A percentile compares a stretch with the other conserved stretches of the same genome.
These are phyloP conservation scores for Tuber borchii DNA, from an alignment of 495 filamentous ascomycete species.

Conservation along the genomic window DNA sequence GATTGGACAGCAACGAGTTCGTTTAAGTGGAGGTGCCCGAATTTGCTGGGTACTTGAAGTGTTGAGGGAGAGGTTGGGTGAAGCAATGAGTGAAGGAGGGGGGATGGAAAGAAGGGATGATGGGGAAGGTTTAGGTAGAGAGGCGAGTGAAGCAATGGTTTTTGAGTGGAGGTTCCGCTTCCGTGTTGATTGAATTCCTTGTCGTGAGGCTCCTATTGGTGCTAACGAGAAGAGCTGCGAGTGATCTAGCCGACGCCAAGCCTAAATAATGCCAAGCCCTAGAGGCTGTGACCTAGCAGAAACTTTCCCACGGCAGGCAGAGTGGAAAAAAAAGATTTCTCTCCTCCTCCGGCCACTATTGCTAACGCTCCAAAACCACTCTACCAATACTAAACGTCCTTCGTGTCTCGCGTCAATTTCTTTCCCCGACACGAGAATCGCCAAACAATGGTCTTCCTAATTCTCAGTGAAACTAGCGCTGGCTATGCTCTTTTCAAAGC, in stretches of 20 bases:
- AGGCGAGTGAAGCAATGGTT: neutral
- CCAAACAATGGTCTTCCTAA: slow-evolving; percentile 62
- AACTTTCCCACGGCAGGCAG: neutral
- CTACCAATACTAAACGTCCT: neutral
- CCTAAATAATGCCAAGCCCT: neutral
- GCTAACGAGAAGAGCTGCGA: too few species aligned
- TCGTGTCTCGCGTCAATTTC: neutral
- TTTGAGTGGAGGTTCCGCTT: neutral
- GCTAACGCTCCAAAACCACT: neutral
- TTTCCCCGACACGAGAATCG: neutral
- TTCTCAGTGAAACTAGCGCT: slow-evolving; percentile 86
- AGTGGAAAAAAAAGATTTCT: neutral
- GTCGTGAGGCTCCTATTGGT: neutral
- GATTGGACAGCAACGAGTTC: neutral
- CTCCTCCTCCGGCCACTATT: neutral
- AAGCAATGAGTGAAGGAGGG: neutral
- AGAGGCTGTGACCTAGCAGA: neutral
- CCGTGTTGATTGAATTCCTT: neutral
- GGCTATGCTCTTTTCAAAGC: slow-evolving; percentile 98
- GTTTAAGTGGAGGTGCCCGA: neutral
- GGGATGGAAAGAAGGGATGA: neutral
- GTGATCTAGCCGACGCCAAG: neutral
- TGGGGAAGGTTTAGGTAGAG: neutral
- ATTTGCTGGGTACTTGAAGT: neutral
- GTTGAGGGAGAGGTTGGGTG: neutral